These are phyloP conservation scores for Tetradesmus obliquus DNA, from an alignment of 139 green algal genomes.

Conservation along the genomic window DNA sequence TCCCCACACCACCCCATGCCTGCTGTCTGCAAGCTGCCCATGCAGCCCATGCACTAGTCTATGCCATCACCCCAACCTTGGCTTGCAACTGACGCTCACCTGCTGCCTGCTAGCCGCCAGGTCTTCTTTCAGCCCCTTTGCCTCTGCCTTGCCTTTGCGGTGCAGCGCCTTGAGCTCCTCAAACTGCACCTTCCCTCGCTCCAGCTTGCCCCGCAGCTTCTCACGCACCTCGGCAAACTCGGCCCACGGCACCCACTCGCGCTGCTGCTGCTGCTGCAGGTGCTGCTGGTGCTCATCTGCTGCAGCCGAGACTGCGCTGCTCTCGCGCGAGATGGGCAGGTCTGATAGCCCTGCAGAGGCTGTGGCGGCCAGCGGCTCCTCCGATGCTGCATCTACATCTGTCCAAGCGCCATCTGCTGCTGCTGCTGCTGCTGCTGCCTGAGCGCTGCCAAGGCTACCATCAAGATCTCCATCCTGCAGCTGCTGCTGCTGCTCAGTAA, in stretches of 20 bases:
- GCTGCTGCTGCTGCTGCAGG: background rate
- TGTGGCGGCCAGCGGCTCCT: background rate
- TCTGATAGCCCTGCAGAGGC: background rate
- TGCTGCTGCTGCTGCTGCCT: background rate
- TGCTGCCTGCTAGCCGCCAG: slow-evolving; percentile 20
- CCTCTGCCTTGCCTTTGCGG: background rate
- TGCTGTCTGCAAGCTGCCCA: background rate
- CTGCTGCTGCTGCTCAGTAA: slow-evolving; percentile 15
- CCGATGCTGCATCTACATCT: background rate
- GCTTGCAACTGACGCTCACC: background rate
- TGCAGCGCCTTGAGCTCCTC: background rate
- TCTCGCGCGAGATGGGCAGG: background rate
- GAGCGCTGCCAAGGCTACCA: background rate
- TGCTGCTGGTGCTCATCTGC: background rate
- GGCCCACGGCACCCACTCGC: slow-evolving; percentile 1
- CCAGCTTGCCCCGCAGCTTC: slow-evolving; percentile 8
- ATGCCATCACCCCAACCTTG: background rate
- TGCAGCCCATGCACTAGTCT: background rate
- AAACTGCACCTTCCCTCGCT: slow-evolving; percentile 12
- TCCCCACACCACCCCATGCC: too few species aligned
- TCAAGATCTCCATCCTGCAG: background rate
- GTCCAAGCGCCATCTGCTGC: background rate
- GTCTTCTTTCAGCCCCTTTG: background rate
- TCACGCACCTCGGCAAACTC: background rate
- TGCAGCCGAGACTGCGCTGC: background rate